phyloP scores from a whole-genome alignment of 495 filamentous ascomycete species.

The Podospora appendiculata region DNA sequence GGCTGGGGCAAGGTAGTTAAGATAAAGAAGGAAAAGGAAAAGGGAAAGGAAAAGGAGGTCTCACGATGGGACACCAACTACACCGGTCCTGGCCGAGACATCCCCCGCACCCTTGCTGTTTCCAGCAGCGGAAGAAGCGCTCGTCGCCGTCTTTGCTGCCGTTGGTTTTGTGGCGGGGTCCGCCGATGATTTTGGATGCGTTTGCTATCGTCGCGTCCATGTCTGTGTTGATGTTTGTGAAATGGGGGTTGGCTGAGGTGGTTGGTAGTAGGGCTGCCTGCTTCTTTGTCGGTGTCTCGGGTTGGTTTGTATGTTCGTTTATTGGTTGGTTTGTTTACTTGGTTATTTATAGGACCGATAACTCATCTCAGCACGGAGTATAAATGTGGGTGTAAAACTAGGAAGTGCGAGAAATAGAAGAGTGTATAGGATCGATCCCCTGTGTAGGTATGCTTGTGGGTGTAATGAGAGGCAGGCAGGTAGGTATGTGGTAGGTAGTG shows the following conservation, averaged over 20 bases:
- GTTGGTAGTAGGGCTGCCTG: too few species aligned
- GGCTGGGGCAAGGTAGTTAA: neutral
- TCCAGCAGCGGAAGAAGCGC: conserved; percentile 38
- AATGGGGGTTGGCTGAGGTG: neutral
- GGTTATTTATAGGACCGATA: too few species aligned
- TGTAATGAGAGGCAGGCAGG: neutral
- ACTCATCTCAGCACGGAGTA: too few species aligned
- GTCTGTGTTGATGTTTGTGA: neutral
- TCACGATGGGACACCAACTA: conserved; percentile 46
- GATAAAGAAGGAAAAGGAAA: neutral
- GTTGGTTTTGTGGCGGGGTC: neutral
- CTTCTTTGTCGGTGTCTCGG: too few species aligned
- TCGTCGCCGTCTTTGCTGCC: conserved; percentile 7
- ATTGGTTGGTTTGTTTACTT: too few species aligned
- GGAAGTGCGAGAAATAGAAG: neutral
- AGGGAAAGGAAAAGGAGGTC: conserved; percentile 3
- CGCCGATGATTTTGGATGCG: neutral
- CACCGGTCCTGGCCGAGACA: conserved; percentile 35
- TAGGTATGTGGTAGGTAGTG: neutral
- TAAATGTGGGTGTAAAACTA: too few species aligned
- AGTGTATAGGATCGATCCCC: too few species aligned
- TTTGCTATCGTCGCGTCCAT: neutral
- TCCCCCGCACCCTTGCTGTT: conserved; percentile 32
- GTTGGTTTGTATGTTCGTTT: too few species aligned
- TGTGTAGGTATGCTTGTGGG: neutral